phyloP scores from a whole-genome alignment of 2,329 filamentous ascomycete genomes.

The Alternaria rosae region DNA sequence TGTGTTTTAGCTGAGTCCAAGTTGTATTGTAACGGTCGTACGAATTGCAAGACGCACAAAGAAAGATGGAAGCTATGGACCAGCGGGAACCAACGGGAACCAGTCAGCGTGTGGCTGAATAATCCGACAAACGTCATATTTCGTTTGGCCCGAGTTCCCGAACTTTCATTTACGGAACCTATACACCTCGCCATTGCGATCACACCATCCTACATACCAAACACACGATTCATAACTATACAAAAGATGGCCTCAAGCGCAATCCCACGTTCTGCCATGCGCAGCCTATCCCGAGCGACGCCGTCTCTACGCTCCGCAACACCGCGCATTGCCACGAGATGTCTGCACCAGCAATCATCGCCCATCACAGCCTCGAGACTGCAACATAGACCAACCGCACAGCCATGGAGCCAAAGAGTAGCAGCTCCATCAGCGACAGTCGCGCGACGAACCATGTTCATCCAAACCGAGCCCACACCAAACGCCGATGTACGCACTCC shows the following conservation, averaged over 20 bases:
- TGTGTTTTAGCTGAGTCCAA: background rate
- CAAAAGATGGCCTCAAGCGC: conserved; percentile 37
- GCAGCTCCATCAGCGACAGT: conserved; percentile 19
- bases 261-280: conserved; percentile 39
- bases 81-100: conserved; percentile 2
- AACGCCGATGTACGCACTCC: conserved; percentile 75
- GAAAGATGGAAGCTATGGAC: background rate
- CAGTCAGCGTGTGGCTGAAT: conserved; percentile 13
- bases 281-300: conserved; percentile 35
- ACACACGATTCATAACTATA: background rate
- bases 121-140: conserved; percentile 32
- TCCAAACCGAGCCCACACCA: conserved; percentile 93
- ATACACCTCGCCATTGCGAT: conserved; percentile 23
- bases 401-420: conserved; percentile 31
- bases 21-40: background rate
- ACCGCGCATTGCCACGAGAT: conserved; percentile 42
- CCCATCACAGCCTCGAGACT: conserved; percentile 42
- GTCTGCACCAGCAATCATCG: conserved; percentile 44
- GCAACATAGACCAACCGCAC: conserved; percentile 40
- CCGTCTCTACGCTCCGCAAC: conserved; percentile 31
- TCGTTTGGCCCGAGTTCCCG: conserved; percentile 17
- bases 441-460: conserved; percentile 81
- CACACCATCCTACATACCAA: background rate
- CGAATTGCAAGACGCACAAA: background rate
- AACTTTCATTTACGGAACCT: conserved; percentile 12